These are phyloP conservation scores for Pholiota molesta DNA, from an alignment of 768 basidiomycete genomes.

Conservation along the genomic window DNA sequence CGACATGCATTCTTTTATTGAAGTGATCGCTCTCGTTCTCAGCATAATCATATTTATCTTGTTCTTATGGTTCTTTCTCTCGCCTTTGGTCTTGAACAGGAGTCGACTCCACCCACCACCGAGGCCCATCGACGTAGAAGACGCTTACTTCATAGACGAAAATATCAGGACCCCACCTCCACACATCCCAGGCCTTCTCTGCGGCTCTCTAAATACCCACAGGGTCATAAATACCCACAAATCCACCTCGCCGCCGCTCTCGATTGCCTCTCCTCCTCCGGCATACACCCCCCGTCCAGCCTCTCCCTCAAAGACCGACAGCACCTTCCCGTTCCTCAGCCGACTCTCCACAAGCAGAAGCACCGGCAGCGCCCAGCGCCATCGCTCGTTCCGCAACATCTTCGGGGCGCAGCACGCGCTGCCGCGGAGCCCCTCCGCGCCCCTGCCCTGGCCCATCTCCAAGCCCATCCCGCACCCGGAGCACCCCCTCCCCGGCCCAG, in stretches of 20 bases:
- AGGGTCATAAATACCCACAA: background rate
- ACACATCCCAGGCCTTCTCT: background rate
- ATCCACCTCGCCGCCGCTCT: background rate
- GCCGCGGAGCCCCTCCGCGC: constrained; percentile 5
- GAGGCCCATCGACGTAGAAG: background rate
- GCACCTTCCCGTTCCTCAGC: background rate
- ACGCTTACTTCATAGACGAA: constrained; percentile 7
- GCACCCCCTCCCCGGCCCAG: constrained; percentile 17
- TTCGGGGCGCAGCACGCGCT: background rate
- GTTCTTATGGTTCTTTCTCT: constrained; percentile 19
- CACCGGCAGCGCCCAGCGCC: background rate
- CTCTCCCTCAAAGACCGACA: background rate
- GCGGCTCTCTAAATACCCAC: background rate
- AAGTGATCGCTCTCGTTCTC: constrained; percentile 15
- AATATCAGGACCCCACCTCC: background rate
- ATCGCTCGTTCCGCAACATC: background rate
- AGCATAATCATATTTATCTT: constrained; percentile 12
- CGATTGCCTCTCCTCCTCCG: constrained; percentile 1
- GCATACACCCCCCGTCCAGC: constrained; percentile 1
- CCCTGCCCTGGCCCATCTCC: constrained; percentile 10
- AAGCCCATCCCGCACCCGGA: constrained; percentile 17
- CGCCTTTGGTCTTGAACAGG: constrained; percentile 8
- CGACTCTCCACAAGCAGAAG: background rate
- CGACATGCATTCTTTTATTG: background rate
- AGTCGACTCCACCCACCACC: background rate